Evolutionary conservation across 2,329 filamentous ascomycete species (phyloP).

Genomic region (Aspergillus costaricaensis): DNA sequence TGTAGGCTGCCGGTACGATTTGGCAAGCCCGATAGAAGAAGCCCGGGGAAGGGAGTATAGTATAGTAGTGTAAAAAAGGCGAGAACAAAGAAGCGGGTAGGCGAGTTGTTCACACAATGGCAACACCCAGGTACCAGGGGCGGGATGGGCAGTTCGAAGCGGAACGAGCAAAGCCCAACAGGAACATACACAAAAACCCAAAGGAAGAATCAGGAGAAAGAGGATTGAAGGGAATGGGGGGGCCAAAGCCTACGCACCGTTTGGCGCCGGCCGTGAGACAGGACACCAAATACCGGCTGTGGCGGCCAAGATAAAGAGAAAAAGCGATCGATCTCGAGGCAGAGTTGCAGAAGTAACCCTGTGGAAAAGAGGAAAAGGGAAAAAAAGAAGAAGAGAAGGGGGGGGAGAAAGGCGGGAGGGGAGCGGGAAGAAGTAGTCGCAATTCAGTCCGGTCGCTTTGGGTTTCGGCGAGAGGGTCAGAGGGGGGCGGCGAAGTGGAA

Average conservation of each 20-base stretch:
- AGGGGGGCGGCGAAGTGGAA: slow-evolving; percentile 3
- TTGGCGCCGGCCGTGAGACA: slow-evolving; percentile 50
- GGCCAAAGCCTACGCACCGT: slow-evolving; percentile 50
- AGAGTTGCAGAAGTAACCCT: slow-evolving; percentile 29
- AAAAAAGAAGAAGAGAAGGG: slow-evolving; percentile 14
- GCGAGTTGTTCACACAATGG: slow-evolving; percentile 4
- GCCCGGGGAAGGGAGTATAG: too few species aligned
- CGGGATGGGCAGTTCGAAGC: slow-evolving; percentile 18
- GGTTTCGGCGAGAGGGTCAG: slow-evolving; percentile 13
- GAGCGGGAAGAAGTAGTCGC: slow-evolving; percentile 12
- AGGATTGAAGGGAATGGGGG: slow-evolving; percentile 25
- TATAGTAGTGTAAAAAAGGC: not conserved
- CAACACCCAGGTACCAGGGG: slow-evolving; percentile 20
- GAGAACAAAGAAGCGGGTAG: slow-evolving; percentile 20
- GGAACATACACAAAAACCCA: slow-evolving; percentile 16
- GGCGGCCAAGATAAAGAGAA: slow-evolving; percentile 41
- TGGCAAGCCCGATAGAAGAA: not conserved
- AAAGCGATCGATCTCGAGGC: slow-evolving; percentile 39
- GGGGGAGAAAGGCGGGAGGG: slow-evolving; percentile 17
- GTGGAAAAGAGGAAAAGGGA: slow-evolving; percentile 20
- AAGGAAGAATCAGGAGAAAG: slow-evolving; percentile 26
- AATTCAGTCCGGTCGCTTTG: not conserved
- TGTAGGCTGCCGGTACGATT: slow-evolving; percentile 4
- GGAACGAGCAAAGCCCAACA: slow-evolving; percentile 21
- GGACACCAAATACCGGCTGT: slow-evolving; percentile 50